Conservation (phyloP, 805 yeast genomes). For the Ogataea pini region DNA sequence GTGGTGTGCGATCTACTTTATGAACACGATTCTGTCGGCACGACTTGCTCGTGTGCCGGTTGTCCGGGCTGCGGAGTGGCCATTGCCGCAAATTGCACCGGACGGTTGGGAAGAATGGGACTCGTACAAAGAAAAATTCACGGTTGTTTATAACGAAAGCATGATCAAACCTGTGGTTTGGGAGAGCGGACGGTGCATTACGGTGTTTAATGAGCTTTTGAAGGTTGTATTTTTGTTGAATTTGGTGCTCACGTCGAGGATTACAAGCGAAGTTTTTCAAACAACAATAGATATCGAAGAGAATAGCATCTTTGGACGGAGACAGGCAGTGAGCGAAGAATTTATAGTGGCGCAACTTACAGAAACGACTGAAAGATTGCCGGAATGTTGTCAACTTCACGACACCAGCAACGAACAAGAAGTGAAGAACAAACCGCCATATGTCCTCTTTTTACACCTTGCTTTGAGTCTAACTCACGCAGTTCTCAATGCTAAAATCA, state of each 20-base stretch:
- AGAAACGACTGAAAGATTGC: not conserved
- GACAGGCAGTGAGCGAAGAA: slow-evolving; percentile 7
- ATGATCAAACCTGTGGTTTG: slow-evolving; percentile 5
- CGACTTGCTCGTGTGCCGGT: slow-evolving; percentile 5
- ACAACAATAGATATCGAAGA: slow-evolving; percentile 2
- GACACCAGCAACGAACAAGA: slow-evolving; percentile 1
- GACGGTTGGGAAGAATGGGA: slow-evolving; percentile 11
- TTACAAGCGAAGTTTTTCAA: slow-evolving; percentile 5
- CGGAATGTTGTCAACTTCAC: slow-evolving; percentile 4
- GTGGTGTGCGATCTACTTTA: slow-evolving; percentile 7
- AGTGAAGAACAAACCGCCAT: slow-evolving; percentile 6
- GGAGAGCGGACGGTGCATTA: slow-evolving; percentile 7
- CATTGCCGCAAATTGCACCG: slow-evolving; percentile 3
- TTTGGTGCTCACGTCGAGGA: slow-evolving; percentile 5
- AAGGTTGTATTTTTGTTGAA: slow-evolving; percentile 3
- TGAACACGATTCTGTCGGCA: slow-evolving; percentile 4
- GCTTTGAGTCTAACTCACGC: slow-evolving; percentile 2
- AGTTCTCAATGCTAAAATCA: slow-evolving; percentile 5
- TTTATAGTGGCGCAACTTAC: slow-evolving; percentile 2
- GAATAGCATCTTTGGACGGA: not conserved
- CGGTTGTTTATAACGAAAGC: slow-evolving; percentile 2
- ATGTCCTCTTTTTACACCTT: slow-evolving; percentile 3
- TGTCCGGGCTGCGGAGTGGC: slow-evolving; percentile 7
- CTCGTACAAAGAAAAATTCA: slow-evolving; percentile 7
- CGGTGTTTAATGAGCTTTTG: slow-evolving; percentile 6